These are phyloP conservation scores for Spiraea crenata DNA, from an alignment of 331 rosid genomes.

Conservation along the genomic window DNA sequence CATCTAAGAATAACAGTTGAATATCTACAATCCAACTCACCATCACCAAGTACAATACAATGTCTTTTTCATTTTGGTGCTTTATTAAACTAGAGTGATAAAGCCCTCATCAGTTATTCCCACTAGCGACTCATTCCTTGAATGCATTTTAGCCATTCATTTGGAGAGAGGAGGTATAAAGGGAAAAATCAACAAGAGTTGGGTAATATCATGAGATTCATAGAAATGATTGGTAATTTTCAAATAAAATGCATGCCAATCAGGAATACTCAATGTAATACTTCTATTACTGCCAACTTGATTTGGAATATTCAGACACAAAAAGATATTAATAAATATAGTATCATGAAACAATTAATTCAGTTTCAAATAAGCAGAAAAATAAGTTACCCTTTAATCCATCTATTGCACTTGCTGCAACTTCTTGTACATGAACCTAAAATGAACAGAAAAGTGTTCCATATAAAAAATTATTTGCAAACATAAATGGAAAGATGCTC, in stretches of 20 bases:
- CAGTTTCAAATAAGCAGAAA: slow-evolving; percentile 14
- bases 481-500: slow-evolving; percentile 24
- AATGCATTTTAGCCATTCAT: not conserved
- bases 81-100: not conserved
- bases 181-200: not conserved
- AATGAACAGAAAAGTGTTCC: slow-evolving; percentile 25
- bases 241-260: not conserved
- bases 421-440: slow-evolving; percentile 87
- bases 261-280: not conserved
- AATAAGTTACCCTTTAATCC: slow-evolving; percentile 59
- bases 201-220: not conserved
- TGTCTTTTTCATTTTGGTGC: not conserved
- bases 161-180: not conserved
- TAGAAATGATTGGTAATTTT: not conserved
- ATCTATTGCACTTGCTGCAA: slow-evolving; percentile 56
- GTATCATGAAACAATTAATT: not conserved
- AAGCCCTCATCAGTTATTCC: not conserved
- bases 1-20: not conserved
- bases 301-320: not conserved
- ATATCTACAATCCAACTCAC: not conserved
- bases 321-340: not conserved
- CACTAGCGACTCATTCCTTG: not conserved
- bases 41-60: not conserved
- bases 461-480: slow-evolving; percentile 13
- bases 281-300: not conserved